Conservation (phyloP, 441 rosid genomes). For the Sinapis alba region DNA sequence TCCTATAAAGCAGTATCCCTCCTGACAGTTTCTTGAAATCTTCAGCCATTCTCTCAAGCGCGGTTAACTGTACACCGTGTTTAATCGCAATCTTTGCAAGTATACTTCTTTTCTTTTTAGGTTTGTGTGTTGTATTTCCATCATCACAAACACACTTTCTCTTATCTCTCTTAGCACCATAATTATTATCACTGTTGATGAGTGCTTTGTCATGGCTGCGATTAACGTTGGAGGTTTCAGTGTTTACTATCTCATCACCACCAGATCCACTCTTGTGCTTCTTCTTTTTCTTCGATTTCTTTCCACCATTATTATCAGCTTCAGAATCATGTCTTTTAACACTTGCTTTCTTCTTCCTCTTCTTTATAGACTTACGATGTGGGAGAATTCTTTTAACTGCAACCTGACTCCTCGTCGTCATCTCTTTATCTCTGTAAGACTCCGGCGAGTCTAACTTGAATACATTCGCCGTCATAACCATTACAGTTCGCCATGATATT, state of each 20-base stretch:
- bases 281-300: constrained; percentile 10
- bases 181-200: constrained; percentile 5
- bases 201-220: background rate
- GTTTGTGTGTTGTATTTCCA: background rate
- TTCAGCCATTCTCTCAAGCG: constrained; percentile 98
- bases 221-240: background rate
- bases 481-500: background rate
- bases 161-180: constrained; percentile 37
- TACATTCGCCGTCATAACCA: background rate
- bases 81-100: constrained; percentile 88
- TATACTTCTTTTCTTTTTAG: constrained; percentile 28
- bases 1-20: constrained; percentile 64
- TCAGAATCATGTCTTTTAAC: background rate
- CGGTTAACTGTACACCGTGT: constrained; percentile 81
- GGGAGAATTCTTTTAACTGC: background rate
- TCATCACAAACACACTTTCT: constrained; percentile 16
- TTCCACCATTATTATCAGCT: constrained; percentile 16
- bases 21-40: constrained; percentile 46
- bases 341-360: background rate
- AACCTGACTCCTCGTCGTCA: constrained; percentile 7
- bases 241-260: constrained; percentile 4
- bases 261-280: background rate
- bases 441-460: background rate
- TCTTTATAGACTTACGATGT: background rate
- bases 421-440: constrained; percentile 17